phyloP scores from a whole-genome alignment of 2,329 filamentous ascomycete genomes.

The Paecilomyces variotii region DNA sequence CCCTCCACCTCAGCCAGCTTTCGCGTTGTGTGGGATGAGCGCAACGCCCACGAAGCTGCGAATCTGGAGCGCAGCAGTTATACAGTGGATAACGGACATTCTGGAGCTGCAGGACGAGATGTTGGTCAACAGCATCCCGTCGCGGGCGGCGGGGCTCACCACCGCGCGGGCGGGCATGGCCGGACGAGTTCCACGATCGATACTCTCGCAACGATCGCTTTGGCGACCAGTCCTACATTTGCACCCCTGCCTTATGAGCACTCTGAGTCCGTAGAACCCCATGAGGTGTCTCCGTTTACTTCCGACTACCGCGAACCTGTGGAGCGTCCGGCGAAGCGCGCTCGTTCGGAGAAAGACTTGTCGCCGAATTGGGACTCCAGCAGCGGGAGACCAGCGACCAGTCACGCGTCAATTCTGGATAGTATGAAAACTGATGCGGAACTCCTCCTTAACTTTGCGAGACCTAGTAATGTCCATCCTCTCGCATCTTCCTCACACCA shows the following conservation, averaged over 20 bases:
- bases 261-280: conserved; percentile 18
- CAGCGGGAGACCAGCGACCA: conserved; percentile 18
- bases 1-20: conserved; percentile 25
- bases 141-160: conserved; percentile 15
- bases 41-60: conserved; percentile 16
- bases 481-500: conserved; percentile 15
- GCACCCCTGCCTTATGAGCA: conserved; percentile 25
- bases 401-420: conserved; percentile 24
- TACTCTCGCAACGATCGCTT: conserved; percentile 43
- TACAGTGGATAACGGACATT: conserved; percentile 13
- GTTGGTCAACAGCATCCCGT: conserved; percentile 5
- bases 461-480: conserved; percentile 28
- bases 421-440: conserved; percentile 43
- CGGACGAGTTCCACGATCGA: conserved; percentile 41
- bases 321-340: conserved; percentile 51
- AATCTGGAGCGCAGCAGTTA: conserved; percentile 17
- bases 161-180: conserved; percentile 30
- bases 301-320: conserved; percentile 20
- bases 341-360: conserved; percentile 50
- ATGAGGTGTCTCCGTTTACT: conserved; percentile 20
- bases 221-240: conserved; percentile 41
- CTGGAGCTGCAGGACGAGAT: conserved; percentile 5
- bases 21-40: conserved; percentile 22
- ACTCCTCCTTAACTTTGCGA: conserved; percentile 38
- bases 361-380: conserved; percentile 30